Base-by-base conservation (phyloP, 1,139 yeast species). In the Suhomyces wounanorum region DNA sequence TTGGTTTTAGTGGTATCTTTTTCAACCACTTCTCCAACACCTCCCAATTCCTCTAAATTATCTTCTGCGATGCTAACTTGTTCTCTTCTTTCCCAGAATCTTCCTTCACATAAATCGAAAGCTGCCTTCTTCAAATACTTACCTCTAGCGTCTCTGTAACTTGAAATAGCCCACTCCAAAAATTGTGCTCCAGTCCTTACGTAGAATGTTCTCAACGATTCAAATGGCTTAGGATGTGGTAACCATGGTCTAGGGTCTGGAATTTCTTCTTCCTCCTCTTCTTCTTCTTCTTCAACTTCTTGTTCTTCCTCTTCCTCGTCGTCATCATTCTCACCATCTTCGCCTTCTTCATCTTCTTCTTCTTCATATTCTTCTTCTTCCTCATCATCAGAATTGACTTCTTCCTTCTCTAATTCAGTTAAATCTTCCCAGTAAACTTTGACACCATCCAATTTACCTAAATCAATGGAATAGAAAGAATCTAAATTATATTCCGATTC, bases 11-110 rank as follows among this genome's bases (percentile, higher is more conserved):
- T 59, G n/a, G 79, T 66, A 59, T 89, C 96, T 61, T 82, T 83
- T 62, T 91, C 97, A n/a, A 94, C 73, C 40, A 92, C 85, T 55
- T 89, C 96, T 23, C 89, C 96, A 53, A 91, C 94, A 51, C 96
- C 97, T 48, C 96, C 96, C 67, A 88, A 65, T 59, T 90, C 96
- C 69, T 92, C 98, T 64, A 89, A 72, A 63, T 83, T 83, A 60
- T 92, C 98, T 70, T 94, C 99, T 44, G 90, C 89, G 39, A 84
- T 79, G 63, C 96, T 85, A 23, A 92, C 85, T 60, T 87, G 95
- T 64, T 94, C 98, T 72, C 98, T 85, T 73, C 98, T 87, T 66
- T 94, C 98, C 98, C 98, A 94, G 95, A 96, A 94, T 72, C 98
- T 82, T 57, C 87, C 95, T 69, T 92, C 96, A 67, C 96, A 87